Evolutionary conservation across 1,139 yeast genomes (phyloP).

Genomic region (Pichia sp.): DNA sequence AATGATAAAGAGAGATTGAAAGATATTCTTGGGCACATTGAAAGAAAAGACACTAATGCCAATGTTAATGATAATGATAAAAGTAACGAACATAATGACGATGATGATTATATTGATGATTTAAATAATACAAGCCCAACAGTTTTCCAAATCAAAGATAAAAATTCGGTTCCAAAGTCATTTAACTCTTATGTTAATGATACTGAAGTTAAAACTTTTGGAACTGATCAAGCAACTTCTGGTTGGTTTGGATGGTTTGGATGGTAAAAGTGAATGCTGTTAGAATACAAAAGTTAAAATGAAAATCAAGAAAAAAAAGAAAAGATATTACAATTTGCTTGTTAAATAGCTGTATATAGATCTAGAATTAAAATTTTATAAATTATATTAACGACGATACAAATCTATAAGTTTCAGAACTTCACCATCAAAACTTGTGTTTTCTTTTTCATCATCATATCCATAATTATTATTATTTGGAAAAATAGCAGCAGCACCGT

Average conservation of each 20-base stretch:
- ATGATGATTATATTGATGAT: constrained; percentile 30
- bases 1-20: constrained; percentile 49
- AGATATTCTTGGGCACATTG: constrained; percentile 46
- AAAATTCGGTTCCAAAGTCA: constrained; percentile 21
- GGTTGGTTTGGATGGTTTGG: constrained; percentile 25
- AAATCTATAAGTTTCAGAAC: constrained; percentile 14
- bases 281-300: background rate
- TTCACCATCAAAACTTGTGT: background rate
- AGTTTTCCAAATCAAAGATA: constrained; percentile 22
- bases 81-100: constrained; percentile 19
- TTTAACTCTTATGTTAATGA: constrained; percentile 26
- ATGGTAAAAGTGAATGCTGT: constrained; percentile 7
- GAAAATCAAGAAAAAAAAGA: background rate
- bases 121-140: constrained; percentile 24
- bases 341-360: background rate
- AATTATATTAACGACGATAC: constrained; percentile 5
- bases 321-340: background rate
- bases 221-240: constrained; percentile 16
- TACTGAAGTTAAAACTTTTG: constrained; percentile 22
- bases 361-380: background rate
- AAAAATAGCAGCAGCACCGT: too few relatives aligned
- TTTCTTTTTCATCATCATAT: background rate
- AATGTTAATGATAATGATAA: constrained; percentile 22
- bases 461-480: constrained; percentile 2
- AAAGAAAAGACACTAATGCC: constrained; percentile 17